Base-by-base conservation (phyloP, 2,329 filamentous ascomycete species). In the Alternaria incomplexa region DNA sequence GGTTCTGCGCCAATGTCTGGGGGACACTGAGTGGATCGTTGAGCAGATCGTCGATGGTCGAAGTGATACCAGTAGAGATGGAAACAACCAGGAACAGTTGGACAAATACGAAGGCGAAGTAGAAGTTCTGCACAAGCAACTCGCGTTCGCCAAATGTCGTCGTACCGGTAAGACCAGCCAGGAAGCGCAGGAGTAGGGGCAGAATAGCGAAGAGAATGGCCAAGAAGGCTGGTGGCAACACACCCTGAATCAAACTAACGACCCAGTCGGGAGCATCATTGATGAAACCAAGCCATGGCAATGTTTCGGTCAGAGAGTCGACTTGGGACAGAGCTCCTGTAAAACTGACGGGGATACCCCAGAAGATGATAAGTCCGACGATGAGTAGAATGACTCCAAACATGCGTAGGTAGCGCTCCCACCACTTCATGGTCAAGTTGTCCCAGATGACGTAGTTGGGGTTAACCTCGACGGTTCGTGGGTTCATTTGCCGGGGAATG, bases 381-480 rank as follows among this genome's bases (percentile, higher is more conserved):
- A 97, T 90, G 23, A 91, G 71, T 8, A 83, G 80, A 28, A 93
- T 81, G 11, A 95, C 90, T 9, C 90, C 77, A 36, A 83, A 86
- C 3, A 89, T 89, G 26, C 93, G 88, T 28, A 93, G 74, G 85
- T 95, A 97, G 60, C 90, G 87, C 66, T 95, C 90, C 93, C 94
- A 98, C 95, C 96, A 98, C 58, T 87, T 89, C 71, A 97, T 91
- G 0, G 93, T 94, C 90, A 99, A 95, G 76, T 99, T 99, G 68
- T 96, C 93, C 96, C 96, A 99, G 44, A 96, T 86, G 9, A 99
- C 93, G 76, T 98, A 94, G 46, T 90, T 90, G 0, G 96, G 96
- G 7, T 93, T 93, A 50, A 99, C 93, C 77, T 99, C 96, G n/a
- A 97, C 91, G 44, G 92, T 87, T 26, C 96, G 89, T 0, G 96